Base-by-base conservation (phyloP, 768 basidiomycete genomes). In the Floccularia luteovirens region DNA sequence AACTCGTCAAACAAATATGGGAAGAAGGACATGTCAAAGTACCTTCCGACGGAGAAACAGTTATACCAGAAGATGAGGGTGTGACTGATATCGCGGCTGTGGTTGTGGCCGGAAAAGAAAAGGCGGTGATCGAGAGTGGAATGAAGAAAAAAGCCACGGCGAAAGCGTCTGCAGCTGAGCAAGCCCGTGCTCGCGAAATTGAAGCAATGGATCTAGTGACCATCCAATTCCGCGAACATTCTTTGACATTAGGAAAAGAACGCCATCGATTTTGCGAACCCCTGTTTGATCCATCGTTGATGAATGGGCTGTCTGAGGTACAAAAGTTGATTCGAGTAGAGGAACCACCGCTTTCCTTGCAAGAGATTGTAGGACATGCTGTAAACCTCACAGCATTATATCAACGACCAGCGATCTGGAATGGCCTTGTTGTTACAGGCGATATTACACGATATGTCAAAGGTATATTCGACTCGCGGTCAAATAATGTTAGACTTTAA, bases 261-360 rank as follows among this genome's bases (percentile, higher is more conserved):
- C 72, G 91, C 24, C 90, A 96, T 66, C 71, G 87, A 28, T 87
- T 92, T 61, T 90, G 88, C 56, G 92, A 94, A 57, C 89, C 90
- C 4, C 67, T 96, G 20, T 92, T 90, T 47, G 82, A 90, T 53
- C 82, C 83, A 2, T 64, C 58, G 3, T 50, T 89, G 30, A 58
- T 89, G 42, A 60, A 62, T 1, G 61, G 60, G 14, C 41, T 72
- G 11, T 46, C 57, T 4, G 59, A 57, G 1, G 41, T 51, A 5
- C 46, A 58, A 1, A 43, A 53, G 16, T 38, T 52, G 13, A 56
- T 55, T 43, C 40, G 48, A 33, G 48, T 45, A 25, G 48, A 48
- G 13, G 58, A 59, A 28, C 58, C 50, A 24, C 52, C 56, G 2
- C 45, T 73, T 42, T 63, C 84, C 2, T 52, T 90, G 41, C 86